Conservation (phyloP, 805 yeast genomes). For the Maudiozyma turicensis region DNA sequence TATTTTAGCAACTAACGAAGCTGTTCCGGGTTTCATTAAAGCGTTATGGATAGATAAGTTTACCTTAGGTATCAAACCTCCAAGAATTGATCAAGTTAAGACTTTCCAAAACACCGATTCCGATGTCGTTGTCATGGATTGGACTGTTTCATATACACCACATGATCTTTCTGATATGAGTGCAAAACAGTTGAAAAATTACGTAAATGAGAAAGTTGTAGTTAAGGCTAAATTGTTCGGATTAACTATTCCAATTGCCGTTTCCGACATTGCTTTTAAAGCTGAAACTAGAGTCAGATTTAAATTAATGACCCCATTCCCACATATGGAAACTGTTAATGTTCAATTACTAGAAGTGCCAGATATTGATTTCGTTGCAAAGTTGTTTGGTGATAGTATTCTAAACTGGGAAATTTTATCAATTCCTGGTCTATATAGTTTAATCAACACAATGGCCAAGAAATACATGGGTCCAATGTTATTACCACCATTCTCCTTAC, state of each 20-base stretch:
- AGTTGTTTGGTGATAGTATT: constrained; percentile 62
- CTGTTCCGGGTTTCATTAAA: constrained; percentile 72
- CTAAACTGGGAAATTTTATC: constrained; percentile 83
- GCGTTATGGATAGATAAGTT: constrained; percentile 78
- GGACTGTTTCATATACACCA: constrained; percentile 92
- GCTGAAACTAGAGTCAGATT: constrained; percentile 71
- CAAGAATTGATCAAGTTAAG: constrained; percentile 82
- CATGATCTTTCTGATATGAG: constrained; percentile 77
- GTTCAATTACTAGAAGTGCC: constrained; percentile 82
- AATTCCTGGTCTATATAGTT: constrained; percentile 77
- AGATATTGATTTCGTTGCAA: constrained; percentile 72
- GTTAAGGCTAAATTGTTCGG: constrained; percentile 81
- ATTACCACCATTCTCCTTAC: constrained; percentile 85
- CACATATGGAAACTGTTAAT: constrained; percentile 87
- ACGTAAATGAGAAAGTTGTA: constrained; percentile 71
- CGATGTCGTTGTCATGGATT: constrained; percentile 95
- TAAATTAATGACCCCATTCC: constrained; percentile 83
- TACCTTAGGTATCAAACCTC: constrained; percentile 93
- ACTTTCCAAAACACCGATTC: constrained; percentile 83
- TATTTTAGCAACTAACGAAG: constrained; percentile 62
- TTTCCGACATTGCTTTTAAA: constrained; percentile 69
- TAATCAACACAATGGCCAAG: constrained; percentile 75
- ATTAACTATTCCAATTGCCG: constrained; percentile 64
- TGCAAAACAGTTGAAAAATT: constrained; percentile 72
- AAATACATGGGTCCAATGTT: constrained; percentile 85